Base-by-base conservation (phyloP, 345 rosid genomes). In the Geranium brycei region DNA sequence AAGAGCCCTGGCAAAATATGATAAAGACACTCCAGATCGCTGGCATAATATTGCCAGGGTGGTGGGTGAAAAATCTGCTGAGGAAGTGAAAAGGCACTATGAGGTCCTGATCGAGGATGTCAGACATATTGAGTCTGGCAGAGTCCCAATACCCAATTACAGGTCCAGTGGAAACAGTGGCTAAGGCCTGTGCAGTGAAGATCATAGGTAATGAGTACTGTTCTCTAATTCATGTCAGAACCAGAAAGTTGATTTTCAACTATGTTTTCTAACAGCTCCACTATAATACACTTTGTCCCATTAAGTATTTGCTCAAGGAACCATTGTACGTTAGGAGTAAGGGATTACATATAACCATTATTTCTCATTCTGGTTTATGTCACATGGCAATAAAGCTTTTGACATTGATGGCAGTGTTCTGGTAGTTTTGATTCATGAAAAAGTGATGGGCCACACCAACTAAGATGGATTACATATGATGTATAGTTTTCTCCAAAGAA, bases 1-100 rank as follows among this genome's bases (percentile, higher is more conserved):
- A 78, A 79, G 63, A 77, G 97, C 95, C 15, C 72, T 88, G 61
- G 97, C 95, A 58, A 62, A 59, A 17, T 82, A 76, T 18, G 96
- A 91, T 61, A 79, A 78, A 74, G 98, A 91, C 75, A 85, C 96
- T 12, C 89, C 98, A 3, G 96, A 87, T 57, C 86, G 98, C 47
- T 91, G 98, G 98, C 88, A 81, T 60, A 88, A 91, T 69, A 77
- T 91, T 16, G 96, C 95, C 56, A 85, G 68, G 60, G 96, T 82
- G 12, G 95, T 88, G 6, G 88, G 83, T 5, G 92, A 89, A 2
- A 91, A 77, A 77, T 78, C 97, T 15, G 80, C 76, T 0, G 96
- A 86, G 53, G 97, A 91, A 68, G 95, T 91, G 15, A 85, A 80
- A 73, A 70, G 69, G 63, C 96, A 83, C 64, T 91, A 89, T 28